phyloP scores from a whole-genome alignment of 2,329 filamentous ascomycete species.

The Penicillium oxalicum region DNA sequence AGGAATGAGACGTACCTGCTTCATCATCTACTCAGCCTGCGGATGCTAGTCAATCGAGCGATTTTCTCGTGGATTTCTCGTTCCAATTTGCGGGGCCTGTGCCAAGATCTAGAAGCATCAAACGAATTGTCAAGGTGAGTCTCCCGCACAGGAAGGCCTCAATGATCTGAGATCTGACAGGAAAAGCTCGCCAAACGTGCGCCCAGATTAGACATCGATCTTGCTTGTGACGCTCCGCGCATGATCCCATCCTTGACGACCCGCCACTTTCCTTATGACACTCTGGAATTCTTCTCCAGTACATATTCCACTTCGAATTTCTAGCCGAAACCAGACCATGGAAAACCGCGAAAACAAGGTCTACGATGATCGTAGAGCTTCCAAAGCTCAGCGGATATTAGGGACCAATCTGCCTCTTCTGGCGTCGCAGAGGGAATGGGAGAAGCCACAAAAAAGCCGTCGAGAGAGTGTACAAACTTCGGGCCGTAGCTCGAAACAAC shows the following conservation, averaged over 20 bases:
- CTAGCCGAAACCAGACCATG: constrained; percentile 16
- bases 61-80: too few species aligned
- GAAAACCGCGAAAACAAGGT: constrained; percentile 15
- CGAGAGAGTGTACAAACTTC: constrained; percentile 40
- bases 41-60: too few species aligned
- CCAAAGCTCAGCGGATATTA: constrained; percentile 30
- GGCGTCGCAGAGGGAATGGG: constrained; percentile 17
- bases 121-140: too few species aligned
- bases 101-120: too few species aligned
- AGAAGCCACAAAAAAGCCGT: constrained; percentile 20
- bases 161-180: too few species aligned
- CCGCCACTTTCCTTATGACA: constrained; percentile 8
- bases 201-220: too few species aligned
- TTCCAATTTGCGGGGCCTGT: too few species aligned
- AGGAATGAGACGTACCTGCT: too few species aligned
- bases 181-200: too few species aligned
- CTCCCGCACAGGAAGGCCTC: too few species aligned
- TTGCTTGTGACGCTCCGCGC: too few species aligned
- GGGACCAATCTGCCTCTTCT: constrained; percentile 25
- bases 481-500: constrained; percentile 28
- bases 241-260: constrained; percentile 3
- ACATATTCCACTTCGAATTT: constrained; percentile 21
- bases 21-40: too few species aligned
- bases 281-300: constrained; percentile 12
- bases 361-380: constrained; percentile 18